Conservation (phyloP, 176 grass and related monocot genomes). For the Zea mays region Zm-B73-REFERENCE-NAM-5.0 NC_050101.1:69196001-69196500, state of each 20-base stretch:
- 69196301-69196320: conserved; percentile 54
- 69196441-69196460: conserved; percentile 1
- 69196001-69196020: too few relatives aligned
- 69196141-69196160: too few relatives aligned
- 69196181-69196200: too few relatives aligned
- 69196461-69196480: conserved; percentile 89
- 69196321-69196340: conserved; percentile 91
- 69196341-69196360: conserved; percentile 85
- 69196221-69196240: neutral
- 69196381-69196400: conserved; percentile 87
- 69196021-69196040: too few relatives aligned
- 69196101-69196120: too few relatives aligned
- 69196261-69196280: conserved; percentile 32
- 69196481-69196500: conserved; percentile 94
- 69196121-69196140: too few relatives aligned
- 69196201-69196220: too few relatives aligned
- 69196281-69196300: conserved; percentile 32
- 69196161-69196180: too few relatives aligned
- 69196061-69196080: too few relatives aligned
- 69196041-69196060: too few relatives aligned
- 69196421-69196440: too few relatives aligned
- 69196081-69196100: too few relatives aligned
- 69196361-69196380: conserved; percentile 93
- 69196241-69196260: neutral
- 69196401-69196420: neutral